Percentiles rank a stretch among this genome's conserved stretches.
Evolutionary conservation across 2,329 filamentous ascomycete genomes (phyloP).

Genomic region (Penicillium nordicum): DNA sequence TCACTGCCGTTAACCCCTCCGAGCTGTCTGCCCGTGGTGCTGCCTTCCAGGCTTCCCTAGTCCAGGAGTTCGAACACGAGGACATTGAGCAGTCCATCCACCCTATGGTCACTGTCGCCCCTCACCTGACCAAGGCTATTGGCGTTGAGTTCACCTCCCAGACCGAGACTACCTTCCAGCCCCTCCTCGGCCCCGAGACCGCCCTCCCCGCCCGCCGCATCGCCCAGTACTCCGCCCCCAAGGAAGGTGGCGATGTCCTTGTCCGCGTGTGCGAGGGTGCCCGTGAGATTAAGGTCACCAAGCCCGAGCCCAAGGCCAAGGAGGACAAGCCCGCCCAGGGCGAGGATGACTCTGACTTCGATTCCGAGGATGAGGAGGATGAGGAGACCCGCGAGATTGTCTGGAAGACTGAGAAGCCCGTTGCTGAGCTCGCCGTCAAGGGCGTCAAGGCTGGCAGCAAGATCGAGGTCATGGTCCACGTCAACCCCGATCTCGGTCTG

Average conservation of each 20-base stretch:
- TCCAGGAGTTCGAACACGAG: constrained; percentile 88
- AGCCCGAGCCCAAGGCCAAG: constrained; percentile 75
- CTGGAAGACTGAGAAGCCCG: constrained; percentile 78
- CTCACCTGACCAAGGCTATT: constrained; percentile 83
- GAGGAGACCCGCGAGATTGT: constrained; percentile 86
- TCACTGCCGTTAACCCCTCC: constrained; percentile 83
- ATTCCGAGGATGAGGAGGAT: constrained; percentile 63
- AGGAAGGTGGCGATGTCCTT: constrained; percentile 81
- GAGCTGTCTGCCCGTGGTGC: constrained; percentile 86
- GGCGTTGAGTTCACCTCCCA: constrained; percentile 71
- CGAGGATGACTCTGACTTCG: constrained; percentile 61
- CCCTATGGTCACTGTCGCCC: constrained; percentile 88
- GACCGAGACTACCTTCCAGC: constrained; percentile 67
- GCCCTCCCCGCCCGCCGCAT: constrained; percentile 84
- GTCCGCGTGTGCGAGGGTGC: constrained; percentile 84
- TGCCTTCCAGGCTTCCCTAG: constrained; percentile 89
- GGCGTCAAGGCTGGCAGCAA: constrained; percentile 83
- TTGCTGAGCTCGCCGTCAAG: constrained; percentile 82
- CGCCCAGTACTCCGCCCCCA: constrained; percentile 70
- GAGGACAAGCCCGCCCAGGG: constrained; percentile 56
- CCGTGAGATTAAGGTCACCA: constrained; percentile 89
- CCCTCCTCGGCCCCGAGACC: constrained; percentile 80
- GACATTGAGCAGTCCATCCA: constrained; percentile 97
- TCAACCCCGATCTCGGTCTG: constrained; percentile 73
- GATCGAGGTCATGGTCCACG: constrained; percentile 90